These are phyloP conservation scores for Aspergillus piperis DNA, from an alignment of 2,329 filamentous ascomycete genomes.

Conservation along the genomic window DNA sequence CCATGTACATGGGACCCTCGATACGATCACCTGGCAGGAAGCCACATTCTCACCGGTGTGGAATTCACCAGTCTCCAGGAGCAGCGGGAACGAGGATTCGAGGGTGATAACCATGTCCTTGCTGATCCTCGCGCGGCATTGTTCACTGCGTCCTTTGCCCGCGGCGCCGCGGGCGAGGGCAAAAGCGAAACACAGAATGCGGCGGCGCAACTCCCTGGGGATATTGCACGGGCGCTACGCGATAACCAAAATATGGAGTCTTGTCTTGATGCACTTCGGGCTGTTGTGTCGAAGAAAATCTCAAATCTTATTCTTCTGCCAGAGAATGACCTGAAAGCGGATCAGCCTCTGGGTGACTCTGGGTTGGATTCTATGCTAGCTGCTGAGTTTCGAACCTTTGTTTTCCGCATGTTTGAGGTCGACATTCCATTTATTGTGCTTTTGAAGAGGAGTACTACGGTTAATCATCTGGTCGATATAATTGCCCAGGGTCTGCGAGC, in stretches of 20 bases:
- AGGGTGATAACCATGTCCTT: constrained; percentile 7
- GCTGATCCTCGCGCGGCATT: constrained; percentile 9
- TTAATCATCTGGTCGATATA: neutral
- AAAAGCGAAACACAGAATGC: neutral
- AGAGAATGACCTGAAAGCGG: neutral
- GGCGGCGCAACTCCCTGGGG: neutral
- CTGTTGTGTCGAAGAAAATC: neutral
- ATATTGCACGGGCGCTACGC: neutral
- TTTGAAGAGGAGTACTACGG: neutral
- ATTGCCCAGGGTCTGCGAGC: neutral
- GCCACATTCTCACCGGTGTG: constrained; percentile 12
- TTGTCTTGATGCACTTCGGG: neutral
- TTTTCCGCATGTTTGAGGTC: constrained; percentile 20
- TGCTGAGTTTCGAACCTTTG: constrained; percentile 26
- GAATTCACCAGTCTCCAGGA: neutral
- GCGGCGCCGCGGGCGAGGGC: neutral
- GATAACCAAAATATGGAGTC: neutral
- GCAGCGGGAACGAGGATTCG: constrained; percentile 7
- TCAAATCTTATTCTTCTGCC: neutral
- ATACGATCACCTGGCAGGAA: neutral
- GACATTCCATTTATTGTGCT: constrained; percentile 22
- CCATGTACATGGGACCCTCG: neutral
- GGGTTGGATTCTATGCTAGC: constrained; percentile 31
- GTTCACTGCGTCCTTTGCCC: neutral
- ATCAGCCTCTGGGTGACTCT: constrained; percentile 11